Evolutionary conservation across 2,329 filamentous ascomycete genomes (phyloP).

Genomic region (Davidsoniella australis): DNA sequence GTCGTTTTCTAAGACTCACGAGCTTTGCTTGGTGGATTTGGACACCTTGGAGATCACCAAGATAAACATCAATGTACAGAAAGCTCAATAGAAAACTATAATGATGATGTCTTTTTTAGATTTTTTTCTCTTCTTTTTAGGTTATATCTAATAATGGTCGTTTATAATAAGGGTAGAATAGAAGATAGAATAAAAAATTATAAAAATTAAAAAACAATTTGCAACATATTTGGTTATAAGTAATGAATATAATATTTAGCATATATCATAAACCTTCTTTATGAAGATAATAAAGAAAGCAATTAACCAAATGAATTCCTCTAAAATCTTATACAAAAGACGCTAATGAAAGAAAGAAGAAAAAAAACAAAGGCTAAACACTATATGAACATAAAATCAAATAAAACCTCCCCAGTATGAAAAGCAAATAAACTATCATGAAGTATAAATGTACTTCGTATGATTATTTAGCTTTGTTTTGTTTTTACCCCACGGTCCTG

Average conservation of each 20-base stretch:
- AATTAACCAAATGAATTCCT: not conserved
- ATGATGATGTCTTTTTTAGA: not conserved
- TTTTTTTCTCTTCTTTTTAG: slow-evolving; percentile 6
- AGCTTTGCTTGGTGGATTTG: slow-evolving; percentile 68
- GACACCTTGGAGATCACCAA: slow-evolving; percentile 68
- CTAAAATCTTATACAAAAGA: not conserved
- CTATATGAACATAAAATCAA: not conserved
- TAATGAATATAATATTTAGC: no score
- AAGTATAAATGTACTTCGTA: no score
- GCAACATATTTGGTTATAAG: no score
- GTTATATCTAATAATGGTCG: not conserved
- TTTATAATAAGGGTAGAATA: not conserved
- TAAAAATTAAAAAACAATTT: no score
- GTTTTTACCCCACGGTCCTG: no score
- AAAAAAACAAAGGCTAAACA: not conserved
- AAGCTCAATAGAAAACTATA: slow-evolving; percentile 5
- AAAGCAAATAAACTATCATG: no score
- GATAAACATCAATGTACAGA: slow-evolving; percentile 35
- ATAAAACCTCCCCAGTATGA: not conserved
- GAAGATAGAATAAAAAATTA: not conserved
- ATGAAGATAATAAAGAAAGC: no score
- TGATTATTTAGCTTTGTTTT: no score
- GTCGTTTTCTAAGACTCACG: slow-evolving; percentile 58
- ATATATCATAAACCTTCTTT: no score
- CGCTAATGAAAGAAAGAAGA: not conserved